Evolutionary conservation across 768 basidiomycete genomes (phyloP).

Genomic region (Boletellus emodensis): DNA sequence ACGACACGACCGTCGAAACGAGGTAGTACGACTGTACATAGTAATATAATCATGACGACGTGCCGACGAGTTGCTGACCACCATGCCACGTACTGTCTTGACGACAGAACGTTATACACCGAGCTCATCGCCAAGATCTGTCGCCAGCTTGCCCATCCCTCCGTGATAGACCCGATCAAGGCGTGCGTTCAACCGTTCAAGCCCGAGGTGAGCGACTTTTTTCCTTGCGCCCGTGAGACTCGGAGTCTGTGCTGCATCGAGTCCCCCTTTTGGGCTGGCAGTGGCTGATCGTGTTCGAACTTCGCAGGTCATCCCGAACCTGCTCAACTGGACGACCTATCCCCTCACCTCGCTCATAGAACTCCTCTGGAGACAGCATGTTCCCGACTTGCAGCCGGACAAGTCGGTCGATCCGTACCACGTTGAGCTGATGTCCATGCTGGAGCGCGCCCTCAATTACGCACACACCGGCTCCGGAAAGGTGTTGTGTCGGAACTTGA

Average conservation of each 20-base stretch:
- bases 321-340: constrained; percentile 5
- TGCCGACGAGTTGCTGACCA: too few relatives aligned
- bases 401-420: background rate
- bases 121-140: background rate
- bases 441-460: constrained; percentile 4
- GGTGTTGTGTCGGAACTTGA: background rate
- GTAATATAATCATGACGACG: too few relatives aligned
- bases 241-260: too few relatives aligned
- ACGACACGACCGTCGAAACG: too few relatives aligned
- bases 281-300: background rate
- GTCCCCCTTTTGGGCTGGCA: too few relatives aligned
- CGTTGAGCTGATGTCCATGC: constrained; percentile 8
- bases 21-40: too few relatives aligned
- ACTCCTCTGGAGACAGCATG: background rate
- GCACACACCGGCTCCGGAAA: background rate
- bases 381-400: too few relatives aligned
- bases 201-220: too few relatives aligned
- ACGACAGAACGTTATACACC: background rate
- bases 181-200: background rate
- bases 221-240: too few relatives aligned
- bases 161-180: constrained; percentile 2
- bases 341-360: background rate
- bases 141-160: background rate
- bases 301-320: constrained; percentile 5
- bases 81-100: too few relatives aligned